phyloP scores from a whole-genome alignment of 1,284 basidiomycete species.

The Pseudozyma hubeiensis region DNA sequence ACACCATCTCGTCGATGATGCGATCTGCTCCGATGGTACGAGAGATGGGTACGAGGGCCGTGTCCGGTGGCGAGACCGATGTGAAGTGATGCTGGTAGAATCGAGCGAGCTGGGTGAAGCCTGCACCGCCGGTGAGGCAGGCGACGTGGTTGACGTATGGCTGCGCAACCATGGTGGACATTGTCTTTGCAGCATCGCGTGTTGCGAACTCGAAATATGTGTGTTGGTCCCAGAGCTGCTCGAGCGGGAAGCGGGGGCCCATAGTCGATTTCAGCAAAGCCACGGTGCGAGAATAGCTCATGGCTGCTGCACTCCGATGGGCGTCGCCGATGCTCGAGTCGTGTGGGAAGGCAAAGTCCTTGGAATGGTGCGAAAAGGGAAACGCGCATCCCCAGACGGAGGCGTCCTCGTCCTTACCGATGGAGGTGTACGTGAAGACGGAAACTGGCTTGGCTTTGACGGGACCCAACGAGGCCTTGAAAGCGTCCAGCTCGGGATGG shows the following conservation, averaged over 20 bases:
- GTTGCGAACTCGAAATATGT: slow-evolving; percentile 40
- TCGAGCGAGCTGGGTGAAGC: slow-evolving; percentile 15
- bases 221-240: slow-evolving; percentile 44
- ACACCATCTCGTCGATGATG: slow-evolving; percentile 46
- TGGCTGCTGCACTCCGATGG: slow-evolving; percentile 27
- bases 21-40: slow-evolving; percentile 26
- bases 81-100: slow-evolving; percentile 47
- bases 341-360: slow-evolving; percentile 21
- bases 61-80: slow-evolving; percentile 23
- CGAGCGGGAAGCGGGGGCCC: slow-evolving; percentile 38
- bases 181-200: slow-evolving; percentile 31
- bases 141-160: slow-evolving; percentile 44
- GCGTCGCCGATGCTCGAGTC: background rate
- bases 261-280: slow-evolving; percentile 25
- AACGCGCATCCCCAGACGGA: slow-evolving; percentile 37
- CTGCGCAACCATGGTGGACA: slow-evolving; percentile 38
- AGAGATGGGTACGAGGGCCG: slow-evolving; percentile 21
- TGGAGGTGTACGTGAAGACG: slow-evolving; percentile 29
- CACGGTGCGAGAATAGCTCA: slow-evolving; percentile 34
- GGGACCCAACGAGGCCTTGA: slow-evolving; percentile 25
- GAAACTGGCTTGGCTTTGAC: slow-evolving; percentile 12
- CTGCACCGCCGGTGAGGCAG: slow-evolving; percentile 38
- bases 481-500: slow-evolving; percentile 26
- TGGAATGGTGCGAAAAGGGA: slow-evolving; percentile 35
- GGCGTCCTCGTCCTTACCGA: slow-evolving; percentile 5